These are phyloP conservation scores for Daldinia concentrica DNA, from an alignment of 495 filamentous ascomycete genomes.

Conservation along the genomic window DNA sequence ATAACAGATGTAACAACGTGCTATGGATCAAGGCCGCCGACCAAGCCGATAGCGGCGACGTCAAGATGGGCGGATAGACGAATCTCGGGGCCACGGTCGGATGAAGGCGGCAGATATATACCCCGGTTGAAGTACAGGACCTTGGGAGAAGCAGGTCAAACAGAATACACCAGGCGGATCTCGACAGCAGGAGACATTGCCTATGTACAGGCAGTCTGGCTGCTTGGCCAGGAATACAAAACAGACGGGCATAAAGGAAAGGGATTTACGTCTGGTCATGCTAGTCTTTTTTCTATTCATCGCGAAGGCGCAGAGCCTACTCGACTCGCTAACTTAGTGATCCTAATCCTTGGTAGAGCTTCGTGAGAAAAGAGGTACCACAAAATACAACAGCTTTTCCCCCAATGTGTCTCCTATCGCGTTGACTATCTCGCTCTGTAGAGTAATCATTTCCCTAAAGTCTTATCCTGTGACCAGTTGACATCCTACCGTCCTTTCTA, in stretches of 20 bases:
- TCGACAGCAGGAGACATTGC: not conserved
- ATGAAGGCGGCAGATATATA: conserved; percentile 28
- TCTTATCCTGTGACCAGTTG: not conserved
- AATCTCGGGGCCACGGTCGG: not conserved
- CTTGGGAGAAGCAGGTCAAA: not conserved
- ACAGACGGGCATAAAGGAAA: not conserved
- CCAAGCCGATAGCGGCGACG: conserved; percentile 63
- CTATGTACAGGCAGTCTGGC: not conserved
- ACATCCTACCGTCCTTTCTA: not conserved
- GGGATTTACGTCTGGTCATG: conserved; percentile 6
- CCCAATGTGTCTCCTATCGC: conserved; percentile 7
- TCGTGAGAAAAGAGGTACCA: not conserved
- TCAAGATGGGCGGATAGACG: conserved; percentile 70
- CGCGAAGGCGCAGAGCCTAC: conserved; percentile 3
- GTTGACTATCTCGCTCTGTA: not conserved
- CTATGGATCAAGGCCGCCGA: conserved; percentile 84
- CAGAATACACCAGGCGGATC: not conserved
- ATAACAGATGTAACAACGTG: conserved; percentile 79
- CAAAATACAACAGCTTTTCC: conserved; percentile 35
- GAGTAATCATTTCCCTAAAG: not conserved
- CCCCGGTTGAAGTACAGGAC: conserved; percentile 19
- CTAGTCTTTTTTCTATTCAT: conserved; percentile 22
- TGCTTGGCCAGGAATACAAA: not conserved
- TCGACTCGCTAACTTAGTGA: conserved; percentile 4
- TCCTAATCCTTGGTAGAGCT: conserved; percentile 9